Evolutionary conservation across 1,284 basidiomycete species (phyloP), one percentile per base, ranked within the genome.

Genomic region (Pyrrhoderma lamaoense): DNA sequence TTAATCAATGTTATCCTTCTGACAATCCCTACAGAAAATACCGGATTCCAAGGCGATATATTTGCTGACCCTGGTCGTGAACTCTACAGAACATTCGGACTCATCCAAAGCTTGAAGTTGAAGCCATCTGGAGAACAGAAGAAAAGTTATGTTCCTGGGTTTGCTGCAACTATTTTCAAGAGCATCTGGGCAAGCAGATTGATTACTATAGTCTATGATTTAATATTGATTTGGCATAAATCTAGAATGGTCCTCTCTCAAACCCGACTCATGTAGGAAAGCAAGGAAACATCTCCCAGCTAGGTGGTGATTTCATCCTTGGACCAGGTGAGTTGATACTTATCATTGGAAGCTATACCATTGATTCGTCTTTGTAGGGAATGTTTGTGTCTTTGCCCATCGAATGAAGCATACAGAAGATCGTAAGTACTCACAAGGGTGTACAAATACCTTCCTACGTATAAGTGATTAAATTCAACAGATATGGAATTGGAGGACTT

Each of bases 381-480:
- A 64, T 18, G 58, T 58, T 22, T 80, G 78, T 56, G 62, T 65
- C 0, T 81, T 75, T 53, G 73, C 73, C 3, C 74, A 71, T 40
- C 67, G 74, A 2, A 82, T 84, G 81, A 66, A 69, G 48, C 75
- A 82, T 56, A 77, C 79, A 0, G 73, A 79, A 59, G 80, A 84
- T 61, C 80, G 80, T 82, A 60, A 64, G 79, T 13, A 54, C 5
- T 39, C 45, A 34, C 27, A 5, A 31, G 11, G 11, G 11, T 31
- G 27, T 11, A 52, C 31, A 34, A 39, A 4, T 38, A 36, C 36
- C 8, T 38, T 45, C 8, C 11, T 22, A 25, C 18, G 19, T 40
- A 16, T 42, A 16, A 3, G 38, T 25, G 43, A 11, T 5, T 11
- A 31, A 31, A 31, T 31, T 37, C 14, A 36, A 0, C 49, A 77